A percentile compares a stretch with the other conserved stretches of the same genome.
These are phyloP conservation scores for Myxozyma vanderwaltii DNA, from an alignment of 805 yeast species.

Conservation along the genomic window DNA sequence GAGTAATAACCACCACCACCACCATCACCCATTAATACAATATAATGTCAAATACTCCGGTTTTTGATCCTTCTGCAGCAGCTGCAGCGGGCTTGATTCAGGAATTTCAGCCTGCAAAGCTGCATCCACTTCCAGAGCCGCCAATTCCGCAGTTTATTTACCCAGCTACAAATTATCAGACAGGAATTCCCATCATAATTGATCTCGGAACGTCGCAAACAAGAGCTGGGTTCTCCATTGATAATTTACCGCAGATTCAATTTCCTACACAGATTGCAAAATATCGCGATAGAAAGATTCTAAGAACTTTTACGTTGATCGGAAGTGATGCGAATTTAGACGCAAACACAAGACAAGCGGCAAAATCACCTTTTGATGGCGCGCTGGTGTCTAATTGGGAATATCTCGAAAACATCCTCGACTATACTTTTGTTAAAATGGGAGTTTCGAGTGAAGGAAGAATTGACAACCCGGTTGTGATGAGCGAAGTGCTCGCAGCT, in stretches of 20 bases:
- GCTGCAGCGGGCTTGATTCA: constrained; percentile 11
- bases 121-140: constrained; percentile 39
- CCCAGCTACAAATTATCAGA: constrained; percentile 51
- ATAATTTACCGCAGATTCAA: constrained; percentile 37
- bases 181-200: constrained; percentile 76
- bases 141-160: constrained; percentile 43
- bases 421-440: constrained; percentile 78
- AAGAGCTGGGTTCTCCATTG: constrained; percentile 42
- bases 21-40: too few relatives aligned
- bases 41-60: not conserved
- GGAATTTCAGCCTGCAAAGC: constrained; percentile 24
- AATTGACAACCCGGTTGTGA: constrained; percentile 75
- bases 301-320: constrained; percentile 58
- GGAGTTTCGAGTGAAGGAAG: constrained; percentile 59
- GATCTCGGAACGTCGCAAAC: constrained; percentile 61
- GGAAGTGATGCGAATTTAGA: constrained; percentile 84
- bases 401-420: constrained; percentile 75
- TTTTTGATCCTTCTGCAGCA: not conserved
- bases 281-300: constrained; percentile 75
- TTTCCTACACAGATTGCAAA: constrained; percentile 73
- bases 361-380: constrained; percentile 85
- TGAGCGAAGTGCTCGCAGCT: constrained; percentile 77
- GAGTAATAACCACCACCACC: too few relatives aligned
- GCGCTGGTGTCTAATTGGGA: constrained; percentile 91
- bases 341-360: constrained; percentile 63